Evolutionary conservation across 2,329 filamentous ascomycete species (phyloP).

Genomic region (Myrmaecium sp.): DNA sequence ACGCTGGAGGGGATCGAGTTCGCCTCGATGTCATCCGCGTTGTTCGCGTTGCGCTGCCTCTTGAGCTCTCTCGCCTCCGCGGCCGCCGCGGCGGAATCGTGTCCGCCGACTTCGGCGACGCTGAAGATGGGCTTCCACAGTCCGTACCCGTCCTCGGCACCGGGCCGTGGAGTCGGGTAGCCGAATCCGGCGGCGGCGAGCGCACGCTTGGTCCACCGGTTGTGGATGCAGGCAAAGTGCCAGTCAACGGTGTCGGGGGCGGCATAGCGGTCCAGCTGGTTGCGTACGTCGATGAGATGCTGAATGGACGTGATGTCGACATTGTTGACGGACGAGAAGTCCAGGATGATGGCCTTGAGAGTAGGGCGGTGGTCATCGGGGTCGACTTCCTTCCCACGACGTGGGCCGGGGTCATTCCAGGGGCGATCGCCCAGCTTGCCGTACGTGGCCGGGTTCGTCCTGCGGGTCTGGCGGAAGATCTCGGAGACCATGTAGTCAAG

Average conservation of each 20-base stretch:
- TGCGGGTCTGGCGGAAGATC: constrained; percentile 46
- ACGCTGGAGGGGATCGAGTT: background rate
- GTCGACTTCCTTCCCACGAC: constrained; percentile 33
- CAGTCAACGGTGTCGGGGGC: constrained; percentile 73
- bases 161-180: constrained; percentile 45
- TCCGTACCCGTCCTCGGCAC: constrained; percentile 34
- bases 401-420: constrained; percentile 85
- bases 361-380: constrained; percentile 41
- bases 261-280: constrained; percentile 77
- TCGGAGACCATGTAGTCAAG: constrained; percentile 46
- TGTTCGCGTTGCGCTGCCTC: too few species aligned
- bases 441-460: constrained; percentile 55
- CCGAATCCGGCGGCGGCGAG: constrained; percentile 80
- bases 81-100: constrained; percentile 48
- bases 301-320: constrained; percentile 88
- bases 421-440: constrained; percentile 41
- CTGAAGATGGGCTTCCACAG: constrained; percentile 93
- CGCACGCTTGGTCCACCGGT: constrained; percentile 85
- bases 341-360: constrained; percentile 78
- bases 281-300: constrained; percentile 82
- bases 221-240: constrained; percentile 90
- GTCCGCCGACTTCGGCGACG: constrained; percentile 69
- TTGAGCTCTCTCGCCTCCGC: constrained; percentile 50
- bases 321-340: constrained; percentile 87
- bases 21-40: constrained; percentile 16